Evolutionary conservation across 2,329 filamentous ascomycete genomes (phyloP), one percentile per base, ranked within the genome.

Genomic region (Sclerotinia subarctica): DNA sequence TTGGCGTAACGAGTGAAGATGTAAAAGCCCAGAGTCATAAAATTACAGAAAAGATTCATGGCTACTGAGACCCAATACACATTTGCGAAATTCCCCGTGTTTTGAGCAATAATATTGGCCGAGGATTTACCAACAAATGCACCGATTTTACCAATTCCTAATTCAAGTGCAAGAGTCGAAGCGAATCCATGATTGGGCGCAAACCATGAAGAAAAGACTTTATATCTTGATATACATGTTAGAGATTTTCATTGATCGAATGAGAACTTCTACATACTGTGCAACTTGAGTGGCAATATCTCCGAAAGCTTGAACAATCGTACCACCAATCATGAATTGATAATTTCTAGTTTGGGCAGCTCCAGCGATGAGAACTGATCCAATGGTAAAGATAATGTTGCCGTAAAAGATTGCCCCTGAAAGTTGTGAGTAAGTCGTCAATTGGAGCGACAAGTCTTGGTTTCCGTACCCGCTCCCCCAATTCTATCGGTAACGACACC

Each of bases 181-280:
- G 86, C 87, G 73, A 89, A 89, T 1, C 86, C 86, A 67, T 85
- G 82, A 10, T 81, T 85, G 0, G 86, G 87, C 0, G 86, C 81
- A 70, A 89, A 89, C 86, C 86, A 89, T 0, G 85, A 86, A 0
- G 85, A 87, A 72, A 89, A 89, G 70, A 89, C 83, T 69, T 88
- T 87, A 75, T 88, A 89, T 74, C 59, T 63, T 32, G 5, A 35
- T 10, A 29, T 2, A 19, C 10, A 24, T n/a, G 46, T 63, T 15
- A 49, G 59, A 38, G 10, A n/a, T 4, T 26, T 63, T 32, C 26
- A 13, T 38, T 26, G 5, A 13, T 11, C 24, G 13, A 10, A 52
- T 17, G 19, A 17, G 47, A n/a, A 4, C 5, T 24, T 35, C 44
- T 21, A 21, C 42, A 17, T 63, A 63, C 59, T 88, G 86, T 0